Evolutionary conservation across 148 eudicot species (phyloP), one percentile per base, ranked within the genome.

Genomic region (Spergularia marina): DNA sequence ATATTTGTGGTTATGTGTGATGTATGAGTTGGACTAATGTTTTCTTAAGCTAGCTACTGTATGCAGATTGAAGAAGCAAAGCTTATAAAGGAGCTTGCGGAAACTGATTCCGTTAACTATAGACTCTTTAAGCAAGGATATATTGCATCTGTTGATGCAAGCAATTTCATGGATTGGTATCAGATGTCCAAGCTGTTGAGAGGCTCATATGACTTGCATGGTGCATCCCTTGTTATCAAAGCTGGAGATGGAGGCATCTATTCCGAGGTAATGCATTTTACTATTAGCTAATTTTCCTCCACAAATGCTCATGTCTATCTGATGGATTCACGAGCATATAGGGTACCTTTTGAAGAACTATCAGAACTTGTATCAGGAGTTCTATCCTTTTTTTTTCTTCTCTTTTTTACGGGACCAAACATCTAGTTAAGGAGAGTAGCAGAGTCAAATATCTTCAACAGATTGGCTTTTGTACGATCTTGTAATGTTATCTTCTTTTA

Each of bases 41-140:
- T 58, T 71, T 40, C 60, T 49, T 76, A 68, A 18, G 64, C 66
- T 54, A 70, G 59, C 54, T 75, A 62, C 81, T 74, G 75, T 39
- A 21, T 85, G 79, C 85, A 91, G 98, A 91, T 89, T 58, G 93
- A 94, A 85, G 98, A 94, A 82, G 97, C 88, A 71, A 91, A 90
- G 79, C 83, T 94, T 61, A 88, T 94, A 68, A 87, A 90, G 65
- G 90, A 90, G 77, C 82, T 94, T 71, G 97, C 88, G 10, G 97
- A 85, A 74, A 82, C 80, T 65, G 90, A 91, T 84, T 81, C 86
- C 40, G 81, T 91, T 61, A 87, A 91, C 76, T 85, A 86, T 81
- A 74, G 82, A 68, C 93, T 94, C 54, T 86, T 94, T 54, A 87
- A 86, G 84, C 95, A 90, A 74, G 98, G 97, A 47, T 90, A 91